Evolutionary conservation across 495 filamentous ascomycete species (phyloP).

Genomic region (Cercophora sp.): DNA sequence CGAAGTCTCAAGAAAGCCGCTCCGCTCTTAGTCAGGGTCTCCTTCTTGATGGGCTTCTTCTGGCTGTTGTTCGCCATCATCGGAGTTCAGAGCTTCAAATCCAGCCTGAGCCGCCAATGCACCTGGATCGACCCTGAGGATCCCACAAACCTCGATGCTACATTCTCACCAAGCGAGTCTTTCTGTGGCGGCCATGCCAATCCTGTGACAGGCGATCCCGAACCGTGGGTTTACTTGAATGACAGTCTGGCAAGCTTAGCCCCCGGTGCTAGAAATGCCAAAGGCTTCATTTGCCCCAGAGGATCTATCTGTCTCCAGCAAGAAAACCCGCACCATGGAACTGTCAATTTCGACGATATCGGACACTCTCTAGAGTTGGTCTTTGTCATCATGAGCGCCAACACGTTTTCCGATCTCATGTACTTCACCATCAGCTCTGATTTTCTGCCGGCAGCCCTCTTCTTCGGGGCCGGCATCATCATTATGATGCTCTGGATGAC

Average conservation of each 20-base stretch:
- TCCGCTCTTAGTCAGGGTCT: conserved; percentile 89
- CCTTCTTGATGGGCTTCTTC: conserved; percentile 95
- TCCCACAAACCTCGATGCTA: conserved; percentile 37
- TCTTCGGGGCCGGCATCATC: conserved; percentile 81
- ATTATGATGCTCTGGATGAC: conserved; percentile 96
- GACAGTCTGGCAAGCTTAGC: conserved; percentile 19
- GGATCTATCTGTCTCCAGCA: conserved; percentile 80
- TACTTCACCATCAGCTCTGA: conserved; percentile 91
- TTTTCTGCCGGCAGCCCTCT: conserved; percentile 78
- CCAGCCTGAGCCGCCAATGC: conserved; percentile 81
- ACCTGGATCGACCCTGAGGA: conserved; percentile 70
- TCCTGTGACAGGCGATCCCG: conserved; percentile 47
- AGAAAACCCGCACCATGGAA: conserved; percentile 75
- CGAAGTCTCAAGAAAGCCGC: conserved; percentile 93
- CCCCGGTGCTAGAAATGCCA: conserved; percentile 49
- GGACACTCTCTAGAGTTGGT: conserved; percentile 85
- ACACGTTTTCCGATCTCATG: conserved; percentile 91
- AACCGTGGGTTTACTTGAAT: conserved; percentile 60
- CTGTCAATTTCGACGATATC: conserved; percentile 94
- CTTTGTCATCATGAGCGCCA: conserved; percentile 98
- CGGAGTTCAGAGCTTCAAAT: conserved; percentile 96
- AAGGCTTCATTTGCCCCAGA: conserved; percentile 87
- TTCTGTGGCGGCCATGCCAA: conserved; percentile 85
- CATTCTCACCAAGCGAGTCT: conserved; percentile 56
- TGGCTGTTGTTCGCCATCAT: conserved; percentile 98